Evolutionary conservation across 441 rosid species (phyloP).

Genomic region (Hypseocharis bilobata): DNA sequence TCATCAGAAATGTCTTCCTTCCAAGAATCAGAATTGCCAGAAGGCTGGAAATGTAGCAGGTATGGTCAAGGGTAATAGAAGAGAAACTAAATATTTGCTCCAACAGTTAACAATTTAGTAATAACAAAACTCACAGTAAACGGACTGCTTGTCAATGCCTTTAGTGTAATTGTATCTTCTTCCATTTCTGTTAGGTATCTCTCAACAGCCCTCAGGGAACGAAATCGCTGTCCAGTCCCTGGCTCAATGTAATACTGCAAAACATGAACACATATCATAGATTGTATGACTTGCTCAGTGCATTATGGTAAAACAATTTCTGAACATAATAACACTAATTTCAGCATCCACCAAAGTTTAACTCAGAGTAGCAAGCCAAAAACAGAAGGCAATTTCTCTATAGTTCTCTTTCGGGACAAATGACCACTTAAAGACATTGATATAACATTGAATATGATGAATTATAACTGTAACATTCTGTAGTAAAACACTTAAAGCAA

Average conservation of each 20-base stretch:
- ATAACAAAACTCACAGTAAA: conserved; percentile 13
- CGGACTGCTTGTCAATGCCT: conserved; percentile 16
- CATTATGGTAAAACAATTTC: conserved; percentile 6
- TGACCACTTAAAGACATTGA: neutral
- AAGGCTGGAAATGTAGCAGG: neutral
- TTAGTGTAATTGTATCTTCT: conserved; percentile 18
- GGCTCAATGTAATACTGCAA: conserved; percentile 49
- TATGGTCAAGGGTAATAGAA: conserved; percentile 3
- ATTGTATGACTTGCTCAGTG: conserved; percentile 7
- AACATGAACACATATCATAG: conserved; percentile 2
- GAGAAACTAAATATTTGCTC: neutral
- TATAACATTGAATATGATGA: neutral
- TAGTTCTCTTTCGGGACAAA: neutral
- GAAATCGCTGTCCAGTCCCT: conserved; percentile 38
- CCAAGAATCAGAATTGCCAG: conserved; percentile 12
- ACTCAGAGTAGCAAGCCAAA: neutral
- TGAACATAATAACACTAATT: neutral
- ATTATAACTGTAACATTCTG: no score
- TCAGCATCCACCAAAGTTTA: neutral
- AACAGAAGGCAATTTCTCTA: neutral
- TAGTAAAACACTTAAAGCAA: no score
- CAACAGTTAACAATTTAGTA: neutral
- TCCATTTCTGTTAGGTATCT: conserved; percentile 30
- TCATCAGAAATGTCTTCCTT: conserved; percentile 11
- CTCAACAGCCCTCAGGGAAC: conserved; percentile 38